phyloP scores from a whole-genome alignment of 2,329 filamentous ascomycete species.

The Cordyceps tenuipes region DNA sequence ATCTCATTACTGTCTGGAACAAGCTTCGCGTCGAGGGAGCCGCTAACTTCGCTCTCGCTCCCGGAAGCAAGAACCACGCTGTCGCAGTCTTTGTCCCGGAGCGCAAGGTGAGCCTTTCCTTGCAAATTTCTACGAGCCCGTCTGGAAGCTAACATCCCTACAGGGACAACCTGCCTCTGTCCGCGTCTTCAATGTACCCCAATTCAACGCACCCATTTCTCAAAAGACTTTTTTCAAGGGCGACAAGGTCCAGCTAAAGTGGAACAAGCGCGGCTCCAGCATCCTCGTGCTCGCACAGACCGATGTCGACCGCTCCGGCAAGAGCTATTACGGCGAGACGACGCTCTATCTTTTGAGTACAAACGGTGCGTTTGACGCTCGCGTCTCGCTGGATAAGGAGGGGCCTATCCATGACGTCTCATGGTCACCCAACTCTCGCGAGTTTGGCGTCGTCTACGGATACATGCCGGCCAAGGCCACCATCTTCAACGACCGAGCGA shows the following conservation, averaged over 20 bases:
- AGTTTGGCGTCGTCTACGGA: constrained; percentile 95
- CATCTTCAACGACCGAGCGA: constrained; percentile 87
- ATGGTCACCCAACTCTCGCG: constrained; percentile 97
- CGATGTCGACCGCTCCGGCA: constrained; percentile 95
- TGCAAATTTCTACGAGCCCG: not conserved
- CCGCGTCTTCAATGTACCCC: constrained; percentile 87
- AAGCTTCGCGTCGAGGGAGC: constrained; percentile 90
- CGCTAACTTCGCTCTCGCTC: constrained; percentile 78
- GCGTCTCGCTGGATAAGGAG: constrained; percentile 89
- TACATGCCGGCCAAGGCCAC: constrained; percentile 99
- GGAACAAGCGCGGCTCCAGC: constrained; percentile 87
- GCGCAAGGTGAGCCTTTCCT: constrained; percentile 61
- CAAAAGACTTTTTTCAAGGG: constrained; percentile 99
- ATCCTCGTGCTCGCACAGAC: constrained; percentile 94
- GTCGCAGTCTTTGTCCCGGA: constrained; percentile 94
- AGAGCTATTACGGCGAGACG: constrained; percentile 98
- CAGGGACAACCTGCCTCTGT: constrained; percentile 89
- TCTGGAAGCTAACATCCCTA: constrained; percentile 13
- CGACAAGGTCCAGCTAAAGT: constrained; percentile 97
- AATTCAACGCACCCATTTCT: constrained; percentile 74
- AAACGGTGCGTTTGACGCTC: constrained; percentile 84
- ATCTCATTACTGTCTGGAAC: constrained; percentile 85
- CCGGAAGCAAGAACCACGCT: constrained; percentile 73
- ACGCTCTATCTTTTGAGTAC: constrained; percentile 92
- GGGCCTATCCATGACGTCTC: constrained; percentile 95